Evolutionary conservation across 352 stramenopile species (phyloP), one percentile per base, ranked within the genome.

Genomic region (Phytophthora ramorum): DNA sequence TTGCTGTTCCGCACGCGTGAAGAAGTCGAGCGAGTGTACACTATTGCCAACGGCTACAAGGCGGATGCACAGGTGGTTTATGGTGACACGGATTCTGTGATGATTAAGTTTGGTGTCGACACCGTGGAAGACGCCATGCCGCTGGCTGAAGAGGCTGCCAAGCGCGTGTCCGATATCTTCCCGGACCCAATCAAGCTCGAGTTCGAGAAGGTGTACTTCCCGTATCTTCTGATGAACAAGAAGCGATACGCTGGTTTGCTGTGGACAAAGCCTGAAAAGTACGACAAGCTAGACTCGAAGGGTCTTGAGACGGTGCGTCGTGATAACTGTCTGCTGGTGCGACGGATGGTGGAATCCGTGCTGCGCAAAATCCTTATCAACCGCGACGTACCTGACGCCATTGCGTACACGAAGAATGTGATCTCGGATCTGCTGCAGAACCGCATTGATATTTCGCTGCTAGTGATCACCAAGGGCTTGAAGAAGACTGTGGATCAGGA

Each of bases 211-310:
- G 96, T 99, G 1, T 99, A 99, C 78, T 99, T 96, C 61, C 98
- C 98, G 13, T 99, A 99, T 67, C 78, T 99, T 64, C 86, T 99
- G 17, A 99, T 99, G 97, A 99, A 99, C 85, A 99, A 99, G 86
- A 99, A 99, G 79, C 87, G 97, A 14, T 93, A 96, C 57, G 84
- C 86, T 44, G 86, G 84, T 30, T 58, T 96, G 52, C 70, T 95
- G 9, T 95, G 86, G 84, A 96, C 84, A 5, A 87, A 80, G 28
- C 81, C 93, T 3, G 97, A 99, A 2, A 99, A 99, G 66, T 99
- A 98, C 69, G 98, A 99, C 80, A 99, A 99, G 77, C 90, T 99
- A 69, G 97, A 99, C 76, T 97, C 92, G 13, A 98, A 98, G 60
- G 98, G 98, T 38, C 87, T 99, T 24, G 98, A 99, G 76, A 99